Evolutionary conservation across 192 early-diverging fungal genomes (phyloP).

Genomic region (Mortierella hygrophila): DNA sequence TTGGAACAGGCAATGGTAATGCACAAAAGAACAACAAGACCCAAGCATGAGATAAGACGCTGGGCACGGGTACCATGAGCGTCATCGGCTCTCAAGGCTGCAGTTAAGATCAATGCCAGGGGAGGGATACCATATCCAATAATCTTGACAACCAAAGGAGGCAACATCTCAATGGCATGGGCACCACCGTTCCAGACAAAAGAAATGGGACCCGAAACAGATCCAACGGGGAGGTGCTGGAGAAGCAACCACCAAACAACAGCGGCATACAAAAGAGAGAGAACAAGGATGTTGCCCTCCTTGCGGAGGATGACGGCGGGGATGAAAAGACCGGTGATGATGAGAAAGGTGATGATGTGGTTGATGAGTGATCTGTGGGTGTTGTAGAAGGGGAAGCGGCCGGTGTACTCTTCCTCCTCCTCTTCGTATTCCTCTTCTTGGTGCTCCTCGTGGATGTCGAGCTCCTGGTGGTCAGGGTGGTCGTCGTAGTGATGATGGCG

Average conservation of each 20-base stretch:
- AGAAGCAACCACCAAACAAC: constrained; percentile 35
- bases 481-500: not conserved
- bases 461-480: not conserved
- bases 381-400: constrained; percentile 45
- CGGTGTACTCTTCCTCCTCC: constrained; percentile 42
- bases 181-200: constrained; percentile 38
- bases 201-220: constrained; percentile 19
- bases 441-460: not conserved
- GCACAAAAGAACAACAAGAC: constrained; percentile 71
- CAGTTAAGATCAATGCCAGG: constrained; percentile 61
- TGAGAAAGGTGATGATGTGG: constrained; percentile 28
- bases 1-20: constrained; percentile 67
- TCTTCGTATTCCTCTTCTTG: constrained; percentile 17
- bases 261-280: constrained; percentile 42
- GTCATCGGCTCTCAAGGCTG: constrained; percentile 67
- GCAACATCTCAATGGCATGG: constrained; percentile 11
- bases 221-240: constrained; percentile 31
- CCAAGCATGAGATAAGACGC: constrained; percentile 81
- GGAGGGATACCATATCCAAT: constrained; percentile 47
- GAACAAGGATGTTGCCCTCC: constrained; percentile 45
- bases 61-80: constrained; percentile 68
- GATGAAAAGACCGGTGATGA: constrained; percentile 51
- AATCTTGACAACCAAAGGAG: constrained; percentile 19
- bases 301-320: constrained; percentile 48
- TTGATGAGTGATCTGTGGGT: constrained; percentile 7